Percentiles rank a stretch among this genome's conserved stretches.
phyloP scores from a whole-genome alignment of 768 basidiomycete species.

The Russula abietina region DNA sequence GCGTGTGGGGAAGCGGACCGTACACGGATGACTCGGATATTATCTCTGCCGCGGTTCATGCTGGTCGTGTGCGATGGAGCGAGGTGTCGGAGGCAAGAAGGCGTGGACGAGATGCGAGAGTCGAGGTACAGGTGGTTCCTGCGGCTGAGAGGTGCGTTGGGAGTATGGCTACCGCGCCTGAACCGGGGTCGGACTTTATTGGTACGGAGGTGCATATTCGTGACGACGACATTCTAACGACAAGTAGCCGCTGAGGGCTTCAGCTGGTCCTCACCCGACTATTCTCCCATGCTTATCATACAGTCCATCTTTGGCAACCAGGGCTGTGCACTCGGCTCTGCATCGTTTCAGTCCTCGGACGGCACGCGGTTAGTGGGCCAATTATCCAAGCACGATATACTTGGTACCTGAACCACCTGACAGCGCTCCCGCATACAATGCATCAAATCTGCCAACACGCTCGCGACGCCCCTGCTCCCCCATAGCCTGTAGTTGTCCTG shows the following conservation, averaged over 20 bases:
- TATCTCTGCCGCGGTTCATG: constrained; percentile 62
- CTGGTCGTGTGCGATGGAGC: constrained; percentile 47
- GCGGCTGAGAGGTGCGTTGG: constrained; percentile 42
- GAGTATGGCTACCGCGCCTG: constrained; percentile 33
- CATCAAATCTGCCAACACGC: no score
- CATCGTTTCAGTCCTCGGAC: constrained; percentile 83
- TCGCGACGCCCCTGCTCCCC: no score
- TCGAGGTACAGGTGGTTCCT: constrained; percentile 39
- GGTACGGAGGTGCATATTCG: no score
- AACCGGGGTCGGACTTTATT: constrained; percentile 11
- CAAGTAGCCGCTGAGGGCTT: constrained; percentile 98
- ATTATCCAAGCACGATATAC: no score
- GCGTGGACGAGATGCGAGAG: constrained; percentile 36
- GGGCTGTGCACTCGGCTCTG: constrained; percentile 92
- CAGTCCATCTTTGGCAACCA: constrained; percentile 98
- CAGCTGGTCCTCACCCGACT: constrained; percentile 96
- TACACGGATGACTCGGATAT: constrained; percentile 78
- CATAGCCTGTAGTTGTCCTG: no score
- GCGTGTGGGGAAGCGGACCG: constrained; percentile 62
- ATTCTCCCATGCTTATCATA: constrained; percentile 99
- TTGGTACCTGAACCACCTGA: no score
- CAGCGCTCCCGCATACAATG: no score
- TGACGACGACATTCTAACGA: no score
- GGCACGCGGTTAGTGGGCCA: no score
- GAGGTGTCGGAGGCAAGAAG: constrained; percentile 35